These are phyloP conservation scores for Thermothelomyces thermophilus DNA, from an alignment of 2,329 filamentous ascomycete species.

Conservation along the genomic window DNA sequence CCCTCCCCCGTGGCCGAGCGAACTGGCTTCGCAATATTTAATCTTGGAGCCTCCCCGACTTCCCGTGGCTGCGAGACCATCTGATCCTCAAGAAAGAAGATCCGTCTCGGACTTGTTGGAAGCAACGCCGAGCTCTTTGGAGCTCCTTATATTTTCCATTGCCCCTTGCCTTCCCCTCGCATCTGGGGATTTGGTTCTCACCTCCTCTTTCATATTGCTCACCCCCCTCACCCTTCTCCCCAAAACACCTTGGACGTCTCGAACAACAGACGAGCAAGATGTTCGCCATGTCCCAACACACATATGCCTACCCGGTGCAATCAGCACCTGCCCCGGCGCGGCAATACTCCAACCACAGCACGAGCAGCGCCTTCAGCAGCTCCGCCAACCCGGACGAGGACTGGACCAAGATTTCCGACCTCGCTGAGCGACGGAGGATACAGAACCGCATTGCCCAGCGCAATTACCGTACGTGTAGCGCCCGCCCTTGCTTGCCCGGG, in stretches of 20 bases:
- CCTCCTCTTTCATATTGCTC: conserved; percentile 8
- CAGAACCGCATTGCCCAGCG: conserved; percentile 97
- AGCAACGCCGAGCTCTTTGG: not conserved
- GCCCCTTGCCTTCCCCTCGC: not conserved
- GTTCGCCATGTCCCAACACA: conserved; percentile 40
- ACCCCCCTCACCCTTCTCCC: not conserved
- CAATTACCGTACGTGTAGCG: conserved; percentile 86
- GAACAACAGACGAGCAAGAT: conserved; percentile 25
- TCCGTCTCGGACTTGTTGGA: conserved; percentile 1
- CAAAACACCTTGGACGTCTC: not conserved
- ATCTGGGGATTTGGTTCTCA: conserved; percentile 13
- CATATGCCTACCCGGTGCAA: conserved; percentile 35
- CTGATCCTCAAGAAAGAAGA: conserved; percentile 10
- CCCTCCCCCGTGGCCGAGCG: conserved; percentile 9
- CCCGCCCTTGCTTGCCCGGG: no score
- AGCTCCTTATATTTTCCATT: conserved; percentile 2
- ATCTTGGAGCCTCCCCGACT: conserved; percentile 18
- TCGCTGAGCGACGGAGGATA: conserved; percentile 87
- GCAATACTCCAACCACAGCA: conserved; percentile 66
- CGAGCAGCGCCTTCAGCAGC: conserved; percentile 89
- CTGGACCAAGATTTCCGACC: conserved; percentile 98
- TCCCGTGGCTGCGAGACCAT: conserved; percentile 2
- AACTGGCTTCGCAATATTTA: conserved; percentile 20
- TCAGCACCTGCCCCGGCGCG: conserved; percentile 42
- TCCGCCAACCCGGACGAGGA: conserved; percentile 95